phyloP scores from a whole-genome alignment of 2,329 filamentous ascomycete species.

The Arthrobotrys iridis region DNA sequence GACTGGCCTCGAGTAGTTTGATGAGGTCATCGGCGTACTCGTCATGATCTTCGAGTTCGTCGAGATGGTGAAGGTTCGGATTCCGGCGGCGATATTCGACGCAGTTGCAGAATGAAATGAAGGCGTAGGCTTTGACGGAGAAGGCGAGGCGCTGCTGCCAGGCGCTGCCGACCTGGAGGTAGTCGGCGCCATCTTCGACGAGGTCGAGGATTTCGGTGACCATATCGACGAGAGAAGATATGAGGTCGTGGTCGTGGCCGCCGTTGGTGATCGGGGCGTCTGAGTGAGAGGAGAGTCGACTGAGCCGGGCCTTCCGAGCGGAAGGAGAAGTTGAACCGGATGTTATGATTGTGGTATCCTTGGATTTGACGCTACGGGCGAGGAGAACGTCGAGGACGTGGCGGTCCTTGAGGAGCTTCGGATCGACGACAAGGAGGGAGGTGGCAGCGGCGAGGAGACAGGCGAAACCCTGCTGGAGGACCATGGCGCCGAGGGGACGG shows the following conservation, averaged over 20 bases:
- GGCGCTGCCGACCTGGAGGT: slow-evolving; percentile 82
- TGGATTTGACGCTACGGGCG: slow-evolving; percentile 62
- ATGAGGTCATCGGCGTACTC: slow-evolving; percentile 75
- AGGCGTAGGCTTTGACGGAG: slow-evolving; percentile 81
- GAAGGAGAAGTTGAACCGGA: slow-evolving; percentile 65
- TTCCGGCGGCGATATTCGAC: slow-evolving; percentile 81
- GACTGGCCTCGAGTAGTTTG: slow-evolving; percentile 83
- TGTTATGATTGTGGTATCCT: slow-evolving; percentile 24
- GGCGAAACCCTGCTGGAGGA: slow-evolving; percentile 89
- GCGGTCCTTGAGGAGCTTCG: slow-evolving; percentile 68
- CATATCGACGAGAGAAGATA: slow-evolving; percentile 73
- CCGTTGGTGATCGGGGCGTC: slow-evolving; percentile 41
- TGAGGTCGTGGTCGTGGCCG: slow-evolving; percentile 68
- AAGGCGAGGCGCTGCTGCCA: slow-evolving; percentile 89
- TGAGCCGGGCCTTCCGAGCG: slow-evolving; percentile 58
- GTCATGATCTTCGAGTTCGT: slow-evolving; percentile 43
- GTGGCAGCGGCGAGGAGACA: slow-evolving; percentile 81
- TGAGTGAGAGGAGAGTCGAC: slow-evolving; percentile 33
- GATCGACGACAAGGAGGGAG: slow-evolving; percentile 75
- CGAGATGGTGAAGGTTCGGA: background rate
- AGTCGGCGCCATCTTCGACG: slow-evolving; percentile 88
- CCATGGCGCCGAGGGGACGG: slow-evolving; percentile 86
- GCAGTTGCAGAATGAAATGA: slow-evolving; percentile 88
- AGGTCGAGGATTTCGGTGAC: slow-evolving; percentile 84
- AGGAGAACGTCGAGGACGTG: slow-evolving; percentile 80